Conservation (phyloP, 129 eudicot species). For the Escallonia rubra region DNA sequence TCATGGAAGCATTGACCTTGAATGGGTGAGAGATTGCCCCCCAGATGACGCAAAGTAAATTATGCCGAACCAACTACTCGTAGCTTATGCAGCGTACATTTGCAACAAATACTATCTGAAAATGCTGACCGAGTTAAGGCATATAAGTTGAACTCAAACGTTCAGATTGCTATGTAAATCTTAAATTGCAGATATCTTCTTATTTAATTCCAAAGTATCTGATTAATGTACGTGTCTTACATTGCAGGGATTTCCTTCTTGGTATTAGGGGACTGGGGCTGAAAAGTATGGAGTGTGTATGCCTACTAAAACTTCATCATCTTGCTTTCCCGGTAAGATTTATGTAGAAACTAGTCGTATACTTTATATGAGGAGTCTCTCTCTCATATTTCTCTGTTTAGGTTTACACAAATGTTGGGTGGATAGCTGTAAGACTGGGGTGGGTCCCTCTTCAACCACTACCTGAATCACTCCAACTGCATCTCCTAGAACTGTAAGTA, state of each 20-base stretch:
- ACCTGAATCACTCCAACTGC: constrained; percentile 87
- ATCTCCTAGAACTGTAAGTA: constrained; percentile 85
- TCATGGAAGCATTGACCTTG: constrained; percentile 80
- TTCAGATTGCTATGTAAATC: too few species aligned
- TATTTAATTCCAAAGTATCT: neutral
- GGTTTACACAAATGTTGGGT: constrained; percentile 98
- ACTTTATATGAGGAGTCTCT: constrained; percentile 7
- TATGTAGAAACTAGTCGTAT: too few species aligned
- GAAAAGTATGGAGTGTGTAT: constrained; percentile 96
- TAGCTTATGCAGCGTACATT: neutral
- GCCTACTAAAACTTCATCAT: constrained; percentile 91
- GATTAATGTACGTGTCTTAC: neutral
- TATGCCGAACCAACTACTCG: neutral
- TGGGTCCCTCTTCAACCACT: constrained; percentile 99
- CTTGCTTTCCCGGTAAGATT: constrained; percentile 26
- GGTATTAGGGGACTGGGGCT: constrained; percentile 87
- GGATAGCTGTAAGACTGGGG: constrained; percentile 95
- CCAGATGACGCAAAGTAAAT: constrained; percentile 91
- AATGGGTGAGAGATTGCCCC: constrained; percentile 87
- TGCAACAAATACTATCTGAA: neutral
- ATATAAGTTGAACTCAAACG: neutral
- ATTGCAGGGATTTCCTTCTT: constrained; percentile 71
- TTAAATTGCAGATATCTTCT: neutral
- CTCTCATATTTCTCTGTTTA: constrained; percentile 18
- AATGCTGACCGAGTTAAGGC: neutral